A percentile compares a stretch with the other conserved stretches of the same genome.
These are phyloP conservation scores for Athelia psychrophila DNA, from an alignment of 1,284 basidiomycete species.

Conservation along the genomic window DNA sequence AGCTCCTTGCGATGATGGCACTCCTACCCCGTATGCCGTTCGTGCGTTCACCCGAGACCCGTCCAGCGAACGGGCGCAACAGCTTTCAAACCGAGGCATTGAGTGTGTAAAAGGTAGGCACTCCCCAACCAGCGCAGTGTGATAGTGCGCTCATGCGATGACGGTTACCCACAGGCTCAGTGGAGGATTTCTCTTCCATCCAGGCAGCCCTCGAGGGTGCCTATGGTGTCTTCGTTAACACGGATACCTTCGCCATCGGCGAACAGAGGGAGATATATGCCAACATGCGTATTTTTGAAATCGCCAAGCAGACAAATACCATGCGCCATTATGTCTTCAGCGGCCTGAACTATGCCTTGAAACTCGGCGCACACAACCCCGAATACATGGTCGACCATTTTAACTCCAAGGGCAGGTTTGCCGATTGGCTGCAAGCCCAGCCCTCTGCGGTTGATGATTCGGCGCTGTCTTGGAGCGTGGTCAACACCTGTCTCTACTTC, in stretches of 20 bases:
- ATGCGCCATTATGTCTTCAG: constrained; percentile 38
- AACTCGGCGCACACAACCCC: constrained; percentile 25
- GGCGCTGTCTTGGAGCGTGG: constrained; percentile 8
- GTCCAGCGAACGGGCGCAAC: constrained; percentile 22
- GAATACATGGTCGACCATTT: constrained; percentile 19
- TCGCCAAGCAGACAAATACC: constrained; percentile 29
- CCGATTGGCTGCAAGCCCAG: constrained; percentile 19
- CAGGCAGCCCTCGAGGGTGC: constrained; percentile 23
- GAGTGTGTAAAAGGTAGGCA: constrained; percentile 33
- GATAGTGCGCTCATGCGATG: background rate
- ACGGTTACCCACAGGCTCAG: constrained; percentile 14
- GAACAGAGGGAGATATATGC: constrained; percentile 30
- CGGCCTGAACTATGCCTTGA: constrained; percentile 28
- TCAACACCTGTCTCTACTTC: background rate
- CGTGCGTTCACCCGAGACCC: constrained; percentile 39
- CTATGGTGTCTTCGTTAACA: constrained; percentile 35
- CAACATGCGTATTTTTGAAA: constrained; percentile 36
- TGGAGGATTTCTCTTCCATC: constrained; percentile 24
- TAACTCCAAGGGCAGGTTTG: constrained; percentile 22
- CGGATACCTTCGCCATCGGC: constrained; percentile 33
- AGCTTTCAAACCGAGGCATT: constrained; percentile 30
- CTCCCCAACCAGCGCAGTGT: background rate
- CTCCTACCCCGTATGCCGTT: constrained; percentile 34
- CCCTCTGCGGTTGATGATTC: constrained; percentile 9
- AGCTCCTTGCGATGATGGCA: constrained; percentile 22